Conservation (phyloP, 441 rosid species). For the Capsella rubella region DNA sequence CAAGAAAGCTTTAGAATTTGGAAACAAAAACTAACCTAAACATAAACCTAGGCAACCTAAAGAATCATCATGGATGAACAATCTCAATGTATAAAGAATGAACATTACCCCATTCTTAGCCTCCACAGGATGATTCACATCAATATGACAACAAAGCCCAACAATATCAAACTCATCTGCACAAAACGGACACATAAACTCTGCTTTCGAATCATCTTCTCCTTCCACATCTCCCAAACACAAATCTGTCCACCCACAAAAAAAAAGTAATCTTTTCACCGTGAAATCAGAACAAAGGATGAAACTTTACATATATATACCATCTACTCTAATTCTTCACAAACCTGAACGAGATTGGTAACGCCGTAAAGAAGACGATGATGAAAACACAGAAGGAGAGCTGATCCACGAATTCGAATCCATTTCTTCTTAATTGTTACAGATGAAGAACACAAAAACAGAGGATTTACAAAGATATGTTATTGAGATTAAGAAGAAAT, state of each 20-base stretch:
- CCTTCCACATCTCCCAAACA: conserved; percentile 54
- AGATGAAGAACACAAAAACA: not conserved
- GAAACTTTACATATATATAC: not conserved
- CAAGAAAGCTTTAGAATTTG: conserved; percentile 10
- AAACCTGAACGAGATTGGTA: conserved; percentile 42
- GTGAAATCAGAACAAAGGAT: not conserved
- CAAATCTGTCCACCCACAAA: conserved; percentile 50
- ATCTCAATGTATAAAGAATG: not conserved
- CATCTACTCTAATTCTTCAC: not conserved
- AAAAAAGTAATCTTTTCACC: not conserved
- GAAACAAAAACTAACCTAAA: not conserved
- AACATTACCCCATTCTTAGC: conserved; percentile 72
- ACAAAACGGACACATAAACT: conserved; percentile 79
- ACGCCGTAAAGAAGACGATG: conserved; percentile 35
- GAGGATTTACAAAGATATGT: not conserved
- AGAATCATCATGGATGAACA: not conserved
- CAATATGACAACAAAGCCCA: conserved; percentile 85
- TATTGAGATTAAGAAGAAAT: not conserved
- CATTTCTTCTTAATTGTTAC: conserved; percentile 11
- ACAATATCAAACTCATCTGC: conserved; percentile 81
- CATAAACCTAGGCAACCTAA: not conserved
- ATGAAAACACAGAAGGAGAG: conserved; percentile 28
- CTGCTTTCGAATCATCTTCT: conserved; percentile 63
- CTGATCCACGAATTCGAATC: conserved; percentile 36
- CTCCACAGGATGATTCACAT: conserved; percentile 81